Conservation (phyloP, 2,329 filamentous ascomycete species). For the Zarea fungicola region DNA sequence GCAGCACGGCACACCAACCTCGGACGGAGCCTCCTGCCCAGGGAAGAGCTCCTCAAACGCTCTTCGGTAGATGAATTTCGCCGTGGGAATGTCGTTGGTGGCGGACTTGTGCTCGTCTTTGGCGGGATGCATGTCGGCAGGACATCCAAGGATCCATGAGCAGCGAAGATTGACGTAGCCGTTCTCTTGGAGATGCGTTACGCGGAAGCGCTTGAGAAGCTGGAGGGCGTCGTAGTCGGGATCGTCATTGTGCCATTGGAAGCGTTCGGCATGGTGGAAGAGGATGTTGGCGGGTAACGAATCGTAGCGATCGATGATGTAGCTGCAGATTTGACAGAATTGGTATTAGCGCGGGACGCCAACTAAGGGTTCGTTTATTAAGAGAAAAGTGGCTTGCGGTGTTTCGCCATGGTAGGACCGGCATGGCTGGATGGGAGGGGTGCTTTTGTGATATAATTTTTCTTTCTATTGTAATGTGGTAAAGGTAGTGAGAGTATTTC, state of each 20-base stretch:
- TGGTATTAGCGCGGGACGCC: not conserved
- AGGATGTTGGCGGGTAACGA: slow-evolving; percentile 37
- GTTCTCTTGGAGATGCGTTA: slow-evolving; percentile 44
- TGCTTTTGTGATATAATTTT: not conserved
- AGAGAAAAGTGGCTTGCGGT: not conserved
- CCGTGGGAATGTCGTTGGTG: slow-evolving; percentile 29
- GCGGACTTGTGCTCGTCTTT: slow-evolving; percentile 27
- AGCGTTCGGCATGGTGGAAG: slow-evolving; percentile 44
- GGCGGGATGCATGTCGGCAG: slow-evolving; percentile 39
- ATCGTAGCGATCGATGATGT: slow-evolving; percentile 47
- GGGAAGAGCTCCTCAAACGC: slow-evolving; percentile 40
- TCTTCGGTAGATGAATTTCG: slow-evolving; percentile 37
- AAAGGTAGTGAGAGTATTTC: no score
- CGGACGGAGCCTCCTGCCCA: slow-evolving; percentile 37
- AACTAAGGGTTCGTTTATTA: no score
- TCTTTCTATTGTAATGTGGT: not conserved
- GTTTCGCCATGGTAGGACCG: not conserved
- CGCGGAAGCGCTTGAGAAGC: slow-evolving; percentile 42
- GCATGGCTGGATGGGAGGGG: not conserved
- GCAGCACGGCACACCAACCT: slow-evolving; percentile 56
- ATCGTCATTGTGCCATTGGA: slow-evolving; percentile 50
- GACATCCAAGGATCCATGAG: slow-evolving; percentile 53
- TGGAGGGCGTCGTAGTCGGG: slow-evolving; percentile 50
- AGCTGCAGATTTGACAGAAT: slow-evolving; percentile 21
- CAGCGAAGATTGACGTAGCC: slow-evolving; percentile 60